Percentiles rank a stretch among this genome's conserved stretches.
These are phyloP conservation scores for Phytophthora cactorum DNA, from an alignment of 352 stramenopile genomes.

Conservation along the genomic window DNA sequence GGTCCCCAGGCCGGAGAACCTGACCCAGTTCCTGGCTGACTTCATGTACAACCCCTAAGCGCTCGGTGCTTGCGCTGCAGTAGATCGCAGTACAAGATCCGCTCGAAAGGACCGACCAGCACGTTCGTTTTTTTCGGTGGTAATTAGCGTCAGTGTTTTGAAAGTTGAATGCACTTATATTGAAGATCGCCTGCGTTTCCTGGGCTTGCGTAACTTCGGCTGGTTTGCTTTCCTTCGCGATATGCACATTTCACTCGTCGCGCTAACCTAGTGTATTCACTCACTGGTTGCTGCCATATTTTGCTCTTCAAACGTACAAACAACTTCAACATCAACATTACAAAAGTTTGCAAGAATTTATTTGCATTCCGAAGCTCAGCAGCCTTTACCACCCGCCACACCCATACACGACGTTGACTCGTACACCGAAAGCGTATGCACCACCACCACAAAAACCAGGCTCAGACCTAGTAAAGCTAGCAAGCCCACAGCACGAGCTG, in stretches of 20 bases:
- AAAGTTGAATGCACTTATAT: conserved; percentile 38
- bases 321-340: not conserved
- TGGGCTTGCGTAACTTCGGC: no score
- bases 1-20: conserved; percentile 52
- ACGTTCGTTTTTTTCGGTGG: conserved; percentile 19
- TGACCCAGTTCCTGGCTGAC: conserved; percentile 59
- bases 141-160: conserved; percentile 34
- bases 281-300: no score
- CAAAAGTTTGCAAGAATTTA: not conserved
- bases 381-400: conserved; percentile 56
- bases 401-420: conserved; percentile 51
- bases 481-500: conserved; percentile 16
- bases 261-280: no score
- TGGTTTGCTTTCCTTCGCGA: no score
- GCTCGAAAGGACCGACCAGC: not conserved
- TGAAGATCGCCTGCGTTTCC: conserved; percentile 26
- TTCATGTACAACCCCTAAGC: conserved; percentile 83
- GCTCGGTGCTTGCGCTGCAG: conserved; percentile 21
- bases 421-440: conserved; percentile 67
- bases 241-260: no score
- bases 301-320: no score
- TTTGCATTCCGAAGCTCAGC: conserved; percentile 19
- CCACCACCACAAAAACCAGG: conserved; percentile 31
- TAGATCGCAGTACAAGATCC: conserved; percentile 23
- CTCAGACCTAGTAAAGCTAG: conserved; percentile 30